Evolutionary conservation across 2,329 filamentous ascomycete genomes (phyloP), one percentile per base, ranked within the genome.

Genomic region (Phialocephala sp.): DNA sequence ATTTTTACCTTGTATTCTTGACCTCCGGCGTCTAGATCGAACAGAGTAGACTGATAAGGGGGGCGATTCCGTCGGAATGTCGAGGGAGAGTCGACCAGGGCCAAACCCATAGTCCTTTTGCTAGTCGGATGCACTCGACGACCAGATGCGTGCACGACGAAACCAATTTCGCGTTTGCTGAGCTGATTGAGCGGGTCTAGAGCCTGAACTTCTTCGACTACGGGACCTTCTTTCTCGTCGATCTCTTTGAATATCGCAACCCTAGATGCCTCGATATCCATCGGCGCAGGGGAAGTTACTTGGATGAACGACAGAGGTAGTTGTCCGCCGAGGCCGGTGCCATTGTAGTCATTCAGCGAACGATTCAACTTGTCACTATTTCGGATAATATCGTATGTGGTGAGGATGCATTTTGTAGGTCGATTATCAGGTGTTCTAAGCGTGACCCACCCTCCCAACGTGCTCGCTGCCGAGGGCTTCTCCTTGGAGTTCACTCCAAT

Each of bases 81-180:
- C 15, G 50, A 54, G 27, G 50, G 50, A 5, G 50, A 32, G 22
- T 15, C 50, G 18, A 32, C 32, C 50, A 54, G 11, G 27, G 50
- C 50, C 50, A 5, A 54, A 24, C 32, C 50, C 50, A 54, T 11
- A 9, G 12, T 35, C 32, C 24, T 27, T 8, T 35, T 35, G 24
- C 12, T 54, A 22, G 8, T 32, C 3, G 50, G 14, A n/a, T 27
- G 12, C 4, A 27, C 15, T 32, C 50, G 50, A 4, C 24, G 24
- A 27, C 50, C 50, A 54, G 50, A 54, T 32, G 50, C 50, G 35
- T 54, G 50, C 22, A 54, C 27, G 12, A 54, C 50, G 18, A 15
- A 18, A 15, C 50, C 24, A 18, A 54, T 54, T 6, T 22, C 50
- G 15, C 14, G 24, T 35, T 54, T 8, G 18, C 24, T 54, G 15